Conservation (phyloP, 192 early-diverging fungal genomes). For the Rhizophagus clarus region DNA sequence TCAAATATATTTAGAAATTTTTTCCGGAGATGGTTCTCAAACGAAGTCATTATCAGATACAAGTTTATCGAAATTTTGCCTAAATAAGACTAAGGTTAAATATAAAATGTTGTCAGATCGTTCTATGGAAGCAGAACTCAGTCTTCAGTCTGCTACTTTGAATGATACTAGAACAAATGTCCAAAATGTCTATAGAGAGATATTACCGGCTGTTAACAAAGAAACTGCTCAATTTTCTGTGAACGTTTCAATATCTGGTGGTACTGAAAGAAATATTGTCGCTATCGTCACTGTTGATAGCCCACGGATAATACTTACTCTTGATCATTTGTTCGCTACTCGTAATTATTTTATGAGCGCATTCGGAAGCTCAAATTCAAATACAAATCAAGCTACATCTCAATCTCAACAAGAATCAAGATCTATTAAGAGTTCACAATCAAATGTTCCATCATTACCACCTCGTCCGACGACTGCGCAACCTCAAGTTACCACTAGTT, state of each 20-base stretch:
- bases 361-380: constrained; percentile 35
- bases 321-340: constrained; percentile 85
- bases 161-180: constrained; percentile 79
- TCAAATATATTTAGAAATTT: constrained; percentile 82
- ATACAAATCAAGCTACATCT: not conserved
- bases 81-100: constrained; percentile 55
- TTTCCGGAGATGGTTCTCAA: constrained; percentile 59
- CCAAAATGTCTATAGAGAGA: constrained; percentile 79
- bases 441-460: not conserved
- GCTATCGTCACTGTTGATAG: constrained; percentile 77
- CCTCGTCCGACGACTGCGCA: not conserved
- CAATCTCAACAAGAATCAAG: constrained; percentile 6
- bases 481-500: constrained; percentile 32
- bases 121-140: constrained; percentile 69
- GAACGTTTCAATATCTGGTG: constrained; percentile 44
- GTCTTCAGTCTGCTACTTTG: constrained; percentile 70
- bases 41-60: constrained; percentile 51
- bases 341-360: constrained; percentile 75
- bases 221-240: constrained; percentile 66
- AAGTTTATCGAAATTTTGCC: constrained; percentile 54
- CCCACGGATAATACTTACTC: constrained; percentile 80
- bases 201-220: constrained; percentile 69
- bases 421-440: not conserved
- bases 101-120: constrained; percentile 60
- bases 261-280: constrained; percentile 51